Evolutionary conservation across 2,329 filamentous ascomycete species (phyloP).

Genomic region (Beauveria asiatica): DNA sequence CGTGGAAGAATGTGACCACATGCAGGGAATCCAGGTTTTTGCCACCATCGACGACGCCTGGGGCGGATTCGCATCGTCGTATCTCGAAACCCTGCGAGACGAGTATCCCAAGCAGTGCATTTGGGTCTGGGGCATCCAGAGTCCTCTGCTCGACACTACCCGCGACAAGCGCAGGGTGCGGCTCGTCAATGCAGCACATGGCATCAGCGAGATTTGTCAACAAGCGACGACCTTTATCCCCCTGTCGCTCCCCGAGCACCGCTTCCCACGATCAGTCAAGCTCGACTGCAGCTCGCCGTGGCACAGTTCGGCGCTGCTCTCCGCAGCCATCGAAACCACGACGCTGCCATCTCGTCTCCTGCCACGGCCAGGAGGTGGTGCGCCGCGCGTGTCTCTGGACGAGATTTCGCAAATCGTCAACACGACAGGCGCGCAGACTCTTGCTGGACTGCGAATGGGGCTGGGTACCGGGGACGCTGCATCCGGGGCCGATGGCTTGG

Average conservation of each 20-base stretch:
- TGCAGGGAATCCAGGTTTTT: constrained; percentile 80
- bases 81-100: constrained; percentile 71
- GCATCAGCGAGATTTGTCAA: constrained; percentile 58
- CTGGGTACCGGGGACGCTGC: constrained; percentile 31
- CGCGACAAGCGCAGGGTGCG: constrained; percentile 47
- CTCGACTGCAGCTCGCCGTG: constrained; percentile 61
- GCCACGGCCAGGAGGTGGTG: constrained; percentile 26
- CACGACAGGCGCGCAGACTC: constrained; percentile 66
- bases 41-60: constrained; percentile 68
- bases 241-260: constrained; percentile 52
- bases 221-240: constrained; percentile 74
- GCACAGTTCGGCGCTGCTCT: constrained; percentile 71
- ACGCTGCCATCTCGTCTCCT: constrained; percentile 67
- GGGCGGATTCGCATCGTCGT: constrained; percentile 67
- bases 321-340: constrained; percentile 67
- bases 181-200: constrained; percentile 65
- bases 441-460: constrained; percentile 66
- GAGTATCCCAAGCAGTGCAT: constrained; percentile 84
- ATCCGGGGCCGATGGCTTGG: constrained; percentile 19
- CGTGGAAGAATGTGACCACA: constrained; percentile 83
- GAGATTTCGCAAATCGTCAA: constrained; percentile 61
- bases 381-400: constrained; percentile 41
- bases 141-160: constrained; percentile 41
- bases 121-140: constrained; percentile 80
- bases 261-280: constrained; percentile 47